Conservation (phyloP, 1,284 basidiomycete genomes). For the Irpex sp. region DNA sequence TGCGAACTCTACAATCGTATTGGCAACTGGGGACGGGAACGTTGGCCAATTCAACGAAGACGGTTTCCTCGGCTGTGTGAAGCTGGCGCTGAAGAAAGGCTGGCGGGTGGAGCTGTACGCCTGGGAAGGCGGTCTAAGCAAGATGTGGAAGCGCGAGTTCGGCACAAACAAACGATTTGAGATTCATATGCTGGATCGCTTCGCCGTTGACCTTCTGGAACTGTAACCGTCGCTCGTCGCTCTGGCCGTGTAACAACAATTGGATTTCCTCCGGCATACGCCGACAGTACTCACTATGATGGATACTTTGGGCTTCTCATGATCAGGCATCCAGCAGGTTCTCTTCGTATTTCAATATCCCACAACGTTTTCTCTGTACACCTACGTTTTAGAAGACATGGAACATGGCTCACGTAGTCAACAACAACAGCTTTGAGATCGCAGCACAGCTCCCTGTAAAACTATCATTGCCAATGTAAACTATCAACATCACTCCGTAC, state of each 20-base stretch:
- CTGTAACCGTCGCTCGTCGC: conserved; percentile 14
- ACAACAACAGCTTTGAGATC: too few species aligned
- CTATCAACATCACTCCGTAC: neutral
- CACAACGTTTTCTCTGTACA: neutral
- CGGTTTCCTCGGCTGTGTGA: conserved; percentile 81
- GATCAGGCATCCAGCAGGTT: neutral
- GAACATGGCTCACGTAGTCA: too few species aligned
- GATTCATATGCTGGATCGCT: conserved; percentile 28
- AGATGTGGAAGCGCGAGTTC: conserved; percentile 68
- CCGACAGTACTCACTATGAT: neutral
- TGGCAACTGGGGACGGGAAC: conserved; percentile 88
- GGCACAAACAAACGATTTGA: conserved; percentile 35
- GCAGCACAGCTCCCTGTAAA: too few species aligned
- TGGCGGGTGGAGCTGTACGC: conserved; percentile 88
- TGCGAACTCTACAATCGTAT: conserved; percentile 70
- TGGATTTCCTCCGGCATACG: neutral
- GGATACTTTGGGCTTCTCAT: neutral
- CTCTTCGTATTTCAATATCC: neutral
- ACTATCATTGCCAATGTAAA: neutral
- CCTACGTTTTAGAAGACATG: too few species aligned
- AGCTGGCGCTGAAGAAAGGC: conserved; percentile 77
- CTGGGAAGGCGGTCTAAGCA: conserved; percentile 77
- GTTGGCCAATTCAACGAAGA: conserved; percentile 86
- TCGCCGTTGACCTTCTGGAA: conserved; percentile 30
- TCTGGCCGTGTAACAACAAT: neutral